These are phyloP conservation scores for Cadophora malorum DNA, from an alignment of 2,329 filamentous ascomycete species.

Conservation along the genomic window DNA sequence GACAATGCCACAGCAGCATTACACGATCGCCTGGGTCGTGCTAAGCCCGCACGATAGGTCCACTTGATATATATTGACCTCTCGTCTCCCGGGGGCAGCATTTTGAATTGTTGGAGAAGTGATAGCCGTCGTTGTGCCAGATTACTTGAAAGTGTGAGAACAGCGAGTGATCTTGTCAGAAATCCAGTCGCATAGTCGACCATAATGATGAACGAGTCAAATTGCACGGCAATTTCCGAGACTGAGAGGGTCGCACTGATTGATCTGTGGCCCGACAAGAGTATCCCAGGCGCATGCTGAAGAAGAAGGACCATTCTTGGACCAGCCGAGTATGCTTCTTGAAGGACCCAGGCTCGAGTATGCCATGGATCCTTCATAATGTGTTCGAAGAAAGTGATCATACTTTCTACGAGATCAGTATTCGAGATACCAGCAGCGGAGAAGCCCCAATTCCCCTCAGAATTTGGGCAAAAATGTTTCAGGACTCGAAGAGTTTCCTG, in stretches of 20 bases:
- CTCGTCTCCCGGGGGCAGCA: constrained; percentile 8
- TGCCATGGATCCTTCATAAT: constrained; percentile 17
- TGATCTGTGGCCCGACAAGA: not conserved
- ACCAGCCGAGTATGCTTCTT: constrained; percentile 13
- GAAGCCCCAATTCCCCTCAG: not conserved
- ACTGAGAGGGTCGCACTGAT: constrained; percentile 20
- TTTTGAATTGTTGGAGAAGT: constrained; percentile 3
- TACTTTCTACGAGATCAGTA: not conserved
- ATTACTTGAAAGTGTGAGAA: not conserved
- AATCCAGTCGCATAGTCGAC: constrained; percentile 3
- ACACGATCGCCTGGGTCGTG: constrained; percentile 12
- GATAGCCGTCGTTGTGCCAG: constrained; percentile 1
- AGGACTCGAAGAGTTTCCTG: constrained; percentile 5
- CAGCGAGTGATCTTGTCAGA: constrained; percentile 1
- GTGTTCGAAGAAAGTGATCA: constrained; percentile 12
- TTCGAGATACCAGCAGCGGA: not conserved
- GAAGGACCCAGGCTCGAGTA: too few relatives aligned
- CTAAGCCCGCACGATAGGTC: not conserved
- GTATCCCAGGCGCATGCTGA: not conserved
- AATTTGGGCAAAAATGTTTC: not conserved
- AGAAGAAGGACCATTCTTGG: constrained; percentile 19
- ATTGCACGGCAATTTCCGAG: constrained; percentile 9
- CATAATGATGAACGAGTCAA: constrained; percentile 8
- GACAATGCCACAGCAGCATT: constrained; percentile 15
- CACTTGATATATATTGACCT: constrained; percentile 18